A percentile compares a stretch with the other conserved stretches of the same genome.
Evolutionary conservation across 768 basidiomycete genomes (phyloP).

Genomic region (Mycena rebaudengoi): DNA sequence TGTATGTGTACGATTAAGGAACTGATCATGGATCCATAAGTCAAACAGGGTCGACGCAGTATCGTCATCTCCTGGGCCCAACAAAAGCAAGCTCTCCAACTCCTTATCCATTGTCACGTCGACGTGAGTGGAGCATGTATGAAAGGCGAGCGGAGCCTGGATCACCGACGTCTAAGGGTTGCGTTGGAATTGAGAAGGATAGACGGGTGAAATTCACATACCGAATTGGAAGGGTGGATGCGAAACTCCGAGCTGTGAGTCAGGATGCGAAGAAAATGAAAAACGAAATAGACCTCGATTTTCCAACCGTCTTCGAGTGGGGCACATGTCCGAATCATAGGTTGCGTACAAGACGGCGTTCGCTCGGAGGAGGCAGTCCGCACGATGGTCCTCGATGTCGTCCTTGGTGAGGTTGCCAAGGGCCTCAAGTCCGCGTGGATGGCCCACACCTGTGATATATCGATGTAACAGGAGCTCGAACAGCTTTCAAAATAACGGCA

Average conservation of each 20-base stretch:
- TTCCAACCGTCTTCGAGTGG: not conserved
- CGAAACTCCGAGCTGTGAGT: not conserved
- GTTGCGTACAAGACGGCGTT: not conserved
- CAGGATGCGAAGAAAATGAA: not conserved
- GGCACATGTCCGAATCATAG: not conserved
- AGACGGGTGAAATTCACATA: too few relatives aligned
- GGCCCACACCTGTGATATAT: not conserved
- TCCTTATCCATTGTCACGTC: not conserved
- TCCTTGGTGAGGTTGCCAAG: not conserved
- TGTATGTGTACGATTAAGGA: not conserved
- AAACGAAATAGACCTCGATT: not conserved
- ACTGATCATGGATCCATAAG: not conserved
- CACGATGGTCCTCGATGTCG: not conserved
- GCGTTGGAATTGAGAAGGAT: not conserved
- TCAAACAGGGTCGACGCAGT: not conserved
- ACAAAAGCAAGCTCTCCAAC: not conserved
- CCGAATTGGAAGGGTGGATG: not conserved
- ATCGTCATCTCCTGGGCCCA: not conserved
- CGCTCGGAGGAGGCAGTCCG: not conserved
- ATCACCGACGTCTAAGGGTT: not conserved
- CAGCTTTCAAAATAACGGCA: not conserved
- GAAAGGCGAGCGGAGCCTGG: not conserved
- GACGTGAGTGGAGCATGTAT: not conserved
- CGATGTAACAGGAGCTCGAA: not conserved
- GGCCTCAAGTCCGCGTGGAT: not conserved